Percentiles rank a stretch among this genome's conserved stretches.
Conservation (phyloP, 352 stramenopile species). For the Globisporangium mamillatum region DNA sequence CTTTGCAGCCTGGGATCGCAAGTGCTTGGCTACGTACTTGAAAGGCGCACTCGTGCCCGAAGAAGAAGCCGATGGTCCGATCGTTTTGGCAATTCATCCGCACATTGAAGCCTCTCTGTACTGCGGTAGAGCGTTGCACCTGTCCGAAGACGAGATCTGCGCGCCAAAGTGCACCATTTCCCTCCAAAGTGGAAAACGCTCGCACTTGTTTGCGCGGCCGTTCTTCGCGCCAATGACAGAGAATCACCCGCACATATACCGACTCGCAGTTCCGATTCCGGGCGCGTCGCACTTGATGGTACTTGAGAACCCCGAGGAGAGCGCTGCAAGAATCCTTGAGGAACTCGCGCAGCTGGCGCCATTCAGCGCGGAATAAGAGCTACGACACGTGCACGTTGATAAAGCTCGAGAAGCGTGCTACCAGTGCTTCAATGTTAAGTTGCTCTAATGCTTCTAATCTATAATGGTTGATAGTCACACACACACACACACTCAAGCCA, state of each 20-base stretch:
- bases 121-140: constrained; percentile 14
- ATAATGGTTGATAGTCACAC: too few species aligned
- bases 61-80: constrained; percentile 11
- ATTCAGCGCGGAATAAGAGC: not conserved
- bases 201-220: constrained; percentile 24
- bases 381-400: too few species aligned
- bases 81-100: constrained; percentile 33
- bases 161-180: constrained; percentile 25
- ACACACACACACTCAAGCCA: too few species aligned
- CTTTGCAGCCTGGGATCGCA: constrained; percentile 31
- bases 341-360: not conserved
- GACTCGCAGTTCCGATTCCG: constrained; percentile 17
- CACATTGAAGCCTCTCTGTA: constrained; percentile 26
- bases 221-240: constrained; percentile 16
- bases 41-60: constrained; percentile 26
- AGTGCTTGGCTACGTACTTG: constrained; percentile 25
- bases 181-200: constrained; percentile 29
- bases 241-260: constrained; percentile 27
- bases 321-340: constrained; percentile 22
- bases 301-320: constrained; percentile 39
- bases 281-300: constrained; percentile 42
- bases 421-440: too few species aligned
- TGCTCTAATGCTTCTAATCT: too few species aligned
- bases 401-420: too few species aligned
- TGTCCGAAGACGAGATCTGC: constrained; percentile 31